Conservation (phyloP, 108 stramenopile genomes). For the Cyclotella baltica region DNA sequence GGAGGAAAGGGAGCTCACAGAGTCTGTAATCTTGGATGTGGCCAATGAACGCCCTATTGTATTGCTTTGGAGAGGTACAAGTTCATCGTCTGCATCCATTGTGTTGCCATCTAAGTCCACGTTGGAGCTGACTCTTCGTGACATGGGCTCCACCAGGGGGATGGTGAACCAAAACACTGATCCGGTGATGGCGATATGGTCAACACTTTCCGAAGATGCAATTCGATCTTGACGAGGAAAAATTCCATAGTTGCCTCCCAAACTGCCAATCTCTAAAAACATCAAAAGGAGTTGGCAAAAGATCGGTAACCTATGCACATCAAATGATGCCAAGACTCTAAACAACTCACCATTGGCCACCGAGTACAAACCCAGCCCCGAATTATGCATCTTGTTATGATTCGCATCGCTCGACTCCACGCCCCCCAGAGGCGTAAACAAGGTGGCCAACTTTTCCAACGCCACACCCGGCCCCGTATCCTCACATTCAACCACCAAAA, state of each 20-base stretch:
- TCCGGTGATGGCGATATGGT: constrained; percentile 25
- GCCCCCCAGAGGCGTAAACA: constrained; percentile 59
- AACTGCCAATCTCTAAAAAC: neutral
- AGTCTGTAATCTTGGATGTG: neutral
- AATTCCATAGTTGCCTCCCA: constrained; percentile 21
- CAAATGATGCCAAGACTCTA: constrained; percentile 16
- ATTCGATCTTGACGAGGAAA: constrained; percentile 8
- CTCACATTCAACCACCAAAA: constrained; percentile 65
- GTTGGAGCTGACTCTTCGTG: neutral
- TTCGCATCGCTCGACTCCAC: neutral
- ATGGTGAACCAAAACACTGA: constrained; percentile 75
- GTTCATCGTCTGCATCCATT: neutral
- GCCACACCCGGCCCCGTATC: constrained; percentile 74
- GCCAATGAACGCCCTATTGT: neutral
- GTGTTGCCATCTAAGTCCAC: too few relatives aligned
- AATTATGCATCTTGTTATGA: constrained; percentile 32
- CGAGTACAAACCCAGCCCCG: constrained; percentile 65
- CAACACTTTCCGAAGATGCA: neutral
- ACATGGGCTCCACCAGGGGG: constrained; percentile 49
- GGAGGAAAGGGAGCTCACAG: neutral
- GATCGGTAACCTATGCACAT: neutral
- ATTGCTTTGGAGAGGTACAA: neutral
- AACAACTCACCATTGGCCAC: constrained; percentile 74
- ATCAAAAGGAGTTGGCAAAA: neutral
- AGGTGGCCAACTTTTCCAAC: constrained; percentile 57